A percentile compares a stretch with the other conserved stretches of the same genome.
These are phyloP conservation scores for Cyathus striatus DNA, from an alignment of 768 basidiomycete species.

Conservation along the genomic window DNA sequence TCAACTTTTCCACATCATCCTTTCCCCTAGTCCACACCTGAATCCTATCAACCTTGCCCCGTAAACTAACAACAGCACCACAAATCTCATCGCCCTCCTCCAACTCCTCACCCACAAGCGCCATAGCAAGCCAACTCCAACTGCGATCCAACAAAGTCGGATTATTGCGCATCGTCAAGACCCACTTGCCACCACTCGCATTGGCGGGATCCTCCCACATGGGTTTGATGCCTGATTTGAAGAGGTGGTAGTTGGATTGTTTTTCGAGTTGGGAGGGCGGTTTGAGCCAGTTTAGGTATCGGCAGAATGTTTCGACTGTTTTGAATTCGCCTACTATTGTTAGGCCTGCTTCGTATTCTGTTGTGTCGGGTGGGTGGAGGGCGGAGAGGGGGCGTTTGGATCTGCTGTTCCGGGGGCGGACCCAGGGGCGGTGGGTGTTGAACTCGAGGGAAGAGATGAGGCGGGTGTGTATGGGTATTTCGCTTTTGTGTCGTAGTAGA, in stretches of 20 bases:
- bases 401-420: conserved; percentile 47
- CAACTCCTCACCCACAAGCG: conserved; percentile 81
- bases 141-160: conserved; percentile 75
- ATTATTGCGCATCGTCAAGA: conserved; percentile 86
- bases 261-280: conserved; percentile 84
- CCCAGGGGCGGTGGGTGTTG: conserved; percentile 7
- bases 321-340: conserved; percentile 86
- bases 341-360: conserved; percentile 80
- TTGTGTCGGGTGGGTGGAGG: conserved; percentile 52
- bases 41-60: conserved; percentile 84
- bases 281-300: conserved; percentile 93
- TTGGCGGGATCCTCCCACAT: conserved; percentile 98
- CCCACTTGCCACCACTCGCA: conserved; percentile 92
- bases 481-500: conserved; percentile 83
- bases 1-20: conserved; percentile 82
- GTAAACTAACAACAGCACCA: conserved; percentile 81
- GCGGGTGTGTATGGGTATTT: conserved; percentile 15
- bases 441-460: conserved; percentile 5
- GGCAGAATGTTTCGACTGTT: conserved; percentile 87
- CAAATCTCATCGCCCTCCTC: conserved; percentile 73
- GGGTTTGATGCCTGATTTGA: conserved; percentile 90
- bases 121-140: conserved; percentile 91
- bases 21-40: conserved; percentile 88
- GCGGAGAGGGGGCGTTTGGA: conserved; percentile 32
- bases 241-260: conserved; percentile 92